Evolutionary conservation across 352 stramenopile species (phyloP).

Genomic region (Globisporangium acanthophoron): DNA sequence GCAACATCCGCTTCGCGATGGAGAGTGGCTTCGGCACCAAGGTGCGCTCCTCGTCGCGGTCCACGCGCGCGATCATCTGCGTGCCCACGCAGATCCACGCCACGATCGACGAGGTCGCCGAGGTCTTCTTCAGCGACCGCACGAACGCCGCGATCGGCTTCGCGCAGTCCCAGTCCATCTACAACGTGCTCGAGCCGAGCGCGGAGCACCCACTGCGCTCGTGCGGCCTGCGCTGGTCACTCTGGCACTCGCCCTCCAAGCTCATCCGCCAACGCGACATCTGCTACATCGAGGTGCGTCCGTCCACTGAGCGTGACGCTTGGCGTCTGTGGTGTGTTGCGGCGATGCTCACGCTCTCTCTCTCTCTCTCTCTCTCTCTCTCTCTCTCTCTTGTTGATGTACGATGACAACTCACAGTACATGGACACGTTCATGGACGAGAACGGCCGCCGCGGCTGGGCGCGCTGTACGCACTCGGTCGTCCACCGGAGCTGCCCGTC

Average conservation of each 20-base stretch:
- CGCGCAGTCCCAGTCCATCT: slow-evolving; percentile 53
- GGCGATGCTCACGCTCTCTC: too few species aligned
- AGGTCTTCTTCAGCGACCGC: slow-evolving; percentile 56
- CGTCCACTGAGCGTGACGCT: too few species aligned
- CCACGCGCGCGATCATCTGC: slow-evolving; percentile 49
- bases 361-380: too few species aligned
- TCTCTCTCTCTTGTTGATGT: background rate
- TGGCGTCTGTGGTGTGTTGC: too few species aligned
- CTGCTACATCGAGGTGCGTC: slow-evolving; percentile 43
- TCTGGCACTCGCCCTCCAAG: slow-evolving; percentile 56
- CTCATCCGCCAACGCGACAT: slow-evolving; percentile 56
- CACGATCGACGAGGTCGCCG: slow-evolving; percentile 45
- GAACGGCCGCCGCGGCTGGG: slow-evolving; percentile 49
- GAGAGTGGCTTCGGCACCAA: slow-evolving; percentile 41
- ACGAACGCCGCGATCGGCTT: slow-evolving; percentile 58
- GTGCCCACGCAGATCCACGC: slow-evolving; percentile 38
- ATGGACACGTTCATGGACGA: slow-evolving; percentile 63
- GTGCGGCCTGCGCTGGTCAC: slow-evolving; percentile 53
- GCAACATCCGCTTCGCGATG: slow-evolving; percentile 33
- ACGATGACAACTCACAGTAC: slow-evolving; percentile 15
- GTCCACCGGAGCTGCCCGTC: slow-evolving; percentile 55
- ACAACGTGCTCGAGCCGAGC: slow-evolving; percentile 39
- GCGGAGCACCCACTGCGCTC: slow-evolving; percentile 43
- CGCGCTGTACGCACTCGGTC: slow-evolving; percentile 54
- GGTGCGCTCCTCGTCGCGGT: slow-evolving; percentile 38